Evolutionary conservation across 2,329 filamentous ascomycete genomes (phyloP), one percentile per base, ranked within the genome.

Genomic region (Trichoderma sp.): DNA sequence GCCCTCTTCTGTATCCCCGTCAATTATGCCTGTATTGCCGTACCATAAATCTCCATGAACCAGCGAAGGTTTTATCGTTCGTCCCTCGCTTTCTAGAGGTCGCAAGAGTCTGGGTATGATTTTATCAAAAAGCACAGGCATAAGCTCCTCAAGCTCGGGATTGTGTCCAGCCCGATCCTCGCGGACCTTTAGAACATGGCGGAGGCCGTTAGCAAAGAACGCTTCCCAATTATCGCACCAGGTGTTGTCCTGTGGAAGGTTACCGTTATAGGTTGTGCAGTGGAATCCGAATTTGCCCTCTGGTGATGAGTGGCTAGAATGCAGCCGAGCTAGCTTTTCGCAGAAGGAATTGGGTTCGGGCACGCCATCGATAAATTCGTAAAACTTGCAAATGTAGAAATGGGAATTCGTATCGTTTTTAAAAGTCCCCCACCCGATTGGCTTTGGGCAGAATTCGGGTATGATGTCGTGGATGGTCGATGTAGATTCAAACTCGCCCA

Each of bases 31-130:
- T 22, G 60, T 8, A 69, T 84, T 84, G 5, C 70, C 79, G 61
- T 76, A 74, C 80, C 80, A 83, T 5, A 83, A 71, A 59, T 84
- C 80, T 0, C 80, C 80, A 58, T 85, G 83, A 1, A 84, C 73
- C 1, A 85, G 74, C 0, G 73, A 76, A 1, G 83, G 83, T 57
- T 80, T 80, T 2, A 84, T 70, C 0, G 42, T 74, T n/a, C 79
- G 74, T 1, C 81, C 80, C 0, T 76, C 76, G 2, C 70, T 78
- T 68, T 84, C 78, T 1, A 85, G 74, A 0, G 80, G 79, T 6
- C 80, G 68, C 7, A 85, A 73, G 0, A 85, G 74, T 15, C 82
- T 74, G 0, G 83, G 82, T 27, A 85, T 80, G 1, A 84, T 82
- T 57, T 74, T 80, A 15, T 78, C 74, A 10, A 83, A 79, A 7